Base-by-base conservation (phyloP, 441 rosid species). In the Pelargonium exstipulatum region DNA sequence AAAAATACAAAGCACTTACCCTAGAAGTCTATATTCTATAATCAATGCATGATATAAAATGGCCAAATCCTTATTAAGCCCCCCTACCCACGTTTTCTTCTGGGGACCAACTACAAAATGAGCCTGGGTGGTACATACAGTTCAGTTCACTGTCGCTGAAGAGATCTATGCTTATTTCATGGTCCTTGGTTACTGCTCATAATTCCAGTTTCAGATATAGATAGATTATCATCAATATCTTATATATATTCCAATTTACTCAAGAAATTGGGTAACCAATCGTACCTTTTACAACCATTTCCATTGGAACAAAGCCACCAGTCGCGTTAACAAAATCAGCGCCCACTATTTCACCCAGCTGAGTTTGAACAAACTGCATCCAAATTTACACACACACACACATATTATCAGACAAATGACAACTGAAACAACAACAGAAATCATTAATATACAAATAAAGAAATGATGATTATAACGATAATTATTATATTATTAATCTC, bases 301-400 rank as follows among this genome's bases (percentile, higher is more conserved):
- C 83, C 90, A 92, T 85, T 17, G 92, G 84, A 78, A 95, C 66
- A 86, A 66, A 95, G 76, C 99, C 98, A 40, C 99, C 98, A 70
- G 77, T 10, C 66, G 45, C 13, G 72, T 77, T 78, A 70, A 90
- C 7, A 16, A 87, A 45, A 40, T 73, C 71, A 35, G 73, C 3
- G 45, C 18, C 67, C 18, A 83, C 18, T 61, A 37, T 37, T 64
- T 22, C 73, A 35, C 64, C 88, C 92, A 92, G 65, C 6, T 89
- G 90, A 32, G 98, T 95, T 78, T 73, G 66, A 73, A 92, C 86
- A 80, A 90, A 89, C 99, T 95, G 92, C 90, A 82, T 62, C 60
- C 71, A 75, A 72, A 74, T 43, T 72, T 9, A 40, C 22, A 24
- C 37, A 60, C 17, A 67, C 63, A 24, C 57, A 6, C 18, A 32